Conservation (phyloP, 495 filamentous ascomycete species). For the Bacidia gigantensis region DNA sequence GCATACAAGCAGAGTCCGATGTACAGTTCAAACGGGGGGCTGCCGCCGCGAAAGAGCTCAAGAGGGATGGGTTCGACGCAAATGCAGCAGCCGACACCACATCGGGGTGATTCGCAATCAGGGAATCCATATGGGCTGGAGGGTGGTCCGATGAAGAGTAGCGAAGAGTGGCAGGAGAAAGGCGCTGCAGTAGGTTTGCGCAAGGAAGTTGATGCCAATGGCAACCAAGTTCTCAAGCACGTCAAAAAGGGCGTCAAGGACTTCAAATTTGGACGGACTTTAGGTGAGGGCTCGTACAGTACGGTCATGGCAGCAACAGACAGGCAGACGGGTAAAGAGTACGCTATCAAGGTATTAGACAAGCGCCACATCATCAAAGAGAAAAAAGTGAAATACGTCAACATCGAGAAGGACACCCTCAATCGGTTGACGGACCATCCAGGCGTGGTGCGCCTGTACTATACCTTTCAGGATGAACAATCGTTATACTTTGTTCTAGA, state of each 20-base stretch:
- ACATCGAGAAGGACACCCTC: conserved; percentile 96
- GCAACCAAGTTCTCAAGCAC: conserved; percentile 62
- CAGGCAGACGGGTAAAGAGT: conserved; percentile 87
- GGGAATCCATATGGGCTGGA: conserved; percentile 47
- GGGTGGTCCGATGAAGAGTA: conserved; percentile 51
- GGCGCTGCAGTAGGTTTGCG: conserved; percentile 70
- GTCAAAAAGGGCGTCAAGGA: conserved; percentile 97
- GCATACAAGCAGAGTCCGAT: conserved; percentile 48
- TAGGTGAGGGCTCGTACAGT: conserved; percentile 97
- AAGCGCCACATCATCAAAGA: conserved; percentile 99
- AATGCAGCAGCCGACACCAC: conserved; percentile 22
- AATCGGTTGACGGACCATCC: conserved; percentile 95
- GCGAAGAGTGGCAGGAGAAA: conserved; percentile 90
- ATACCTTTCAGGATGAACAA: conserved; percentile 95
- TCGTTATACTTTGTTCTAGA: conserved; percentile 96
- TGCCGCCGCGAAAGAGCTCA: conserved; percentile 55
- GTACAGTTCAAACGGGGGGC: conserved; percentile 31
- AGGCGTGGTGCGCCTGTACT: conserved; percentile 92
- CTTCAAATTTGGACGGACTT: conserved; percentile 81
- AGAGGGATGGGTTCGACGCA: conserved; percentile 42
- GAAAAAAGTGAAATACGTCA: conserved; percentile 99
- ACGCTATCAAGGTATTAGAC: conserved; percentile 96
- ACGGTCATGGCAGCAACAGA: conserved; percentile 93
- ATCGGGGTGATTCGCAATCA: conserved; percentile 10
- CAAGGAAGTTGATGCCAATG: conserved; percentile 70